Conservation (phyloP, 495 filamentous ascomycete species). For the Rusavskia elegans region DNA sequence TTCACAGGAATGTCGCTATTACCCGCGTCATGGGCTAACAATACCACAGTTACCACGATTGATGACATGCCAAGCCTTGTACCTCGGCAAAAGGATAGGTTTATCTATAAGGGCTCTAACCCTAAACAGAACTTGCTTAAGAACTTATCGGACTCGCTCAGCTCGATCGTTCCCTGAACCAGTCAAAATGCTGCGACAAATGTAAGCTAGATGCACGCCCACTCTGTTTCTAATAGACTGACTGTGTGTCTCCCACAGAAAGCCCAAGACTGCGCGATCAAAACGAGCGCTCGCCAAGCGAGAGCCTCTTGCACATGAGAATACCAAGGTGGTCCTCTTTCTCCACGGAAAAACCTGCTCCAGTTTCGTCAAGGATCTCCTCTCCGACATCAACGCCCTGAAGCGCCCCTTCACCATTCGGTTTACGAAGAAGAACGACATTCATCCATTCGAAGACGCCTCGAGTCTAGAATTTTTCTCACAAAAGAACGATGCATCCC, state of each 20-base stretch:
- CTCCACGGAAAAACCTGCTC: constrained; percentile 72
- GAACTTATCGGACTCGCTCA: background rate
- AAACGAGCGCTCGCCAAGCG: constrained; percentile 84
- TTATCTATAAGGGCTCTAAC: too few species aligned
- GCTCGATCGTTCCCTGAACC: background rate
- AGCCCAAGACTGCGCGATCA: constrained; percentile 85
- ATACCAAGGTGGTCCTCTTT: constrained; percentile 73
- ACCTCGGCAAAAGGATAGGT: too few species aligned
- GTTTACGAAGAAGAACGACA: constrained; percentile 87
- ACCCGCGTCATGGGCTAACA: too few species aligned
- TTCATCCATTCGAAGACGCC: constrained; percentile 87
- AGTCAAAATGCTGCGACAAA: background rate
- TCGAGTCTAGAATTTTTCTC: constrained; percentile 81
- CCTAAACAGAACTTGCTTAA: too few species aligned
- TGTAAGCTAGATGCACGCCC: background rate
- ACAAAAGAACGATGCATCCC: constrained; percentile 81
- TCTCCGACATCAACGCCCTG: constrained; percentile 68
- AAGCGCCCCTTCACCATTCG: constrained; percentile 65
- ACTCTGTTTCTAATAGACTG: background rate
- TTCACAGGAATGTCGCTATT: too few species aligned
- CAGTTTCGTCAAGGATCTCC: constrained; percentile 57
- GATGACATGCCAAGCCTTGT: too few species aligned
- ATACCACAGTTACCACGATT: too few species aligned
- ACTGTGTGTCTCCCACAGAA: constrained; percentile 28
- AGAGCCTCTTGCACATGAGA: constrained; percentile 75